phyloP scores from a whole-genome alignment of 2,329 filamentous ascomycete genomes.

The Ceratocystis papillata region DNA sequence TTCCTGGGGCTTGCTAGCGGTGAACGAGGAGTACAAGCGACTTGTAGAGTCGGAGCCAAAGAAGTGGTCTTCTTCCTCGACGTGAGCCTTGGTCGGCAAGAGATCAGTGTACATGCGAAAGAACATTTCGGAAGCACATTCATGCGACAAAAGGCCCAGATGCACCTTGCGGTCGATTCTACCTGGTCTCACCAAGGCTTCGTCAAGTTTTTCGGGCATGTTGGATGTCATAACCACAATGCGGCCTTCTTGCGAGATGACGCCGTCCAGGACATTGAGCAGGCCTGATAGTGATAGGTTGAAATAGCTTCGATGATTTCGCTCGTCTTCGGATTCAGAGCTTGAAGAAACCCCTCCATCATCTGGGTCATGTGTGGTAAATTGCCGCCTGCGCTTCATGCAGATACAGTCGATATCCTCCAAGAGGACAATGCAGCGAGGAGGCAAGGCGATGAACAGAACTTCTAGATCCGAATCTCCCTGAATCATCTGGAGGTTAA shows the following conservation, averaged over 20 bases:
- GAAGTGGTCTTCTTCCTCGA: constrained; percentile 17
- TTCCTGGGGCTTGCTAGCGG: neutral
- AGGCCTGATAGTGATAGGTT: constrained; percentile 56
- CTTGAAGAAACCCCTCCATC: constrained; percentile 11
- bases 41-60: constrained; percentile 6
- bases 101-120: constrained; percentile 43
- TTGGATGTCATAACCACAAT: constrained; percentile 79
- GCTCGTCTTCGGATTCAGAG: constrained; percentile 20
- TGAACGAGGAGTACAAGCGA: neutral
- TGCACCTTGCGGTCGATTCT: constrained; percentile 59
- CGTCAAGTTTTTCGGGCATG: constrained; percentile 59
- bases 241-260: constrained; percentile 66
- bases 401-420: constrained; percentile 29
- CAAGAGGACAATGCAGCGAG: constrained; percentile 27
- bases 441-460: constrained; percentile 34
- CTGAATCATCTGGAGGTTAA: constrained; percentile 41
- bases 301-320: constrained; percentile 37
- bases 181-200: constrained; percentile 62
- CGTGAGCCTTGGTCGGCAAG: neutral
- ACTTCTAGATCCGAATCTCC: constrained; percentile 55
- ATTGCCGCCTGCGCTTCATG: constrained; percentile 25
- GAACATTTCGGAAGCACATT: constrained; percentile 49
- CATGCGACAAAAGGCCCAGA: constrained; percentile 48
- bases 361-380: constrained; percentile 10
- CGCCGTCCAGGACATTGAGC: constrained; percentile 74